These are phyloP conservation scores for Quercus mongolica DNA, from an alignment of 306 rosid species.

Conservation along the genomic window DNA sequence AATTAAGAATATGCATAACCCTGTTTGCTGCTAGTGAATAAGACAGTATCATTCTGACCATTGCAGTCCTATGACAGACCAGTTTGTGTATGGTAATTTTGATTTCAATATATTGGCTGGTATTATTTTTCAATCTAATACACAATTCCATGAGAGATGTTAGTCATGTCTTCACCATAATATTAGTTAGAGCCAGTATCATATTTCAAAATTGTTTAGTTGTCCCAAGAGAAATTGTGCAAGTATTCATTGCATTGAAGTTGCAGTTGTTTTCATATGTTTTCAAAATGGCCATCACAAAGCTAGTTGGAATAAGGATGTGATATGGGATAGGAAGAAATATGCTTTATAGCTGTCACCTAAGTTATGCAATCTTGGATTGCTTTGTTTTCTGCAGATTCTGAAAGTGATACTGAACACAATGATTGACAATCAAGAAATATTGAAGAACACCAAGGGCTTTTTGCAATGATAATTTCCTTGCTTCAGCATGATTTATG, in stretches of 20 bases:
- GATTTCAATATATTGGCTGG: too few species aligned
- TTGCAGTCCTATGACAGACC: too few species aligned
- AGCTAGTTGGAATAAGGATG: background rate
- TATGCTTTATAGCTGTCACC: conserved; percentile 11
- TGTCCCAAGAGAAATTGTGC: background rate
- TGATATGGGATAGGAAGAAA: background rate
- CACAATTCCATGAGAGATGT: too few species aligned
- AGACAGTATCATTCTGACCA: too few species aligned
- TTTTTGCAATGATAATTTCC: background rate
- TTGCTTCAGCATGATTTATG: too few species aligned
- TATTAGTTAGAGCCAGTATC: too few species aligned
- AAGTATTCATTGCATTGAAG: background rate
- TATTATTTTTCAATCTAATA: too few species aligned
- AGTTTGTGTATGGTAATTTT: too few species aligned
- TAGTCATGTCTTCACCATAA: too few species aligned
- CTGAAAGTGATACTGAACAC: conserved; percentile 84
- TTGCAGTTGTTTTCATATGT: background rate
- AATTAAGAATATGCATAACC: too few species aligned
- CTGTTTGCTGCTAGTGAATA: too few species aligned
- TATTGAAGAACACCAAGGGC: background rate
- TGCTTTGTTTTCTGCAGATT: conserved; percentile 49
- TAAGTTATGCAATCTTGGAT: background rate
- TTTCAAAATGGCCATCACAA: background rate
- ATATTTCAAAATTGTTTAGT: background rate
- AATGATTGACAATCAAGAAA: conserved; percentile 50